Evolutionary conservation across 441 rosid genomes (phyloP), one percentile per base, ranked within the genome.

Genomic region (Populus tomentosa): DNA sequence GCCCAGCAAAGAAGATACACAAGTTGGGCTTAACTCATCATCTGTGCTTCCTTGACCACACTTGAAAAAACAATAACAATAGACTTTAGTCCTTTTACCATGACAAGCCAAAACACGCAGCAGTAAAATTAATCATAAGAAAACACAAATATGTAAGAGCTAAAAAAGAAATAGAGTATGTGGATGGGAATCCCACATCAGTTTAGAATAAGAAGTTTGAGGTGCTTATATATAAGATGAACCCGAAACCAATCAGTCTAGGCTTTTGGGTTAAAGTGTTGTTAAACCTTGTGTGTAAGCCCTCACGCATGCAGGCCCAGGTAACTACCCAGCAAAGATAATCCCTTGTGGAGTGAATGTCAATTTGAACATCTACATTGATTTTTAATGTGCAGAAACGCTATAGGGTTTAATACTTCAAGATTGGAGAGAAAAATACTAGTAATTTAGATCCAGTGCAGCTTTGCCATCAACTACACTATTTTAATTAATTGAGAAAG

Each of bases 1-100:
- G 80, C 98, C 97, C 88, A 93, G 75, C 72, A 97, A 78, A n/a
- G 99, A 87, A 35, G 99, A 90, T 66, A 94, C 98, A 75, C 97
- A 94, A 35, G 87, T 87, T 2, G 99, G 98, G 81, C 88, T 92
- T 79, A 97, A 72, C 81, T 93, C 97, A 86, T 97, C 99, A 79
- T 93, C 97, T 35, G 98, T 94, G 75, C 94, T 90, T 76, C 99
- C 98, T 86, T 93, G 98, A 61, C 99, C 98, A 84, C 99, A 97
- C 99, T 94, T 79, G 62, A 80, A 24, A 83, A 75, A 76, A 83
- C 26, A 81, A 71, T 42, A 74, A 23, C 59, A 74, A 71, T n/a
- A 35, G 80, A 67, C 23, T 69, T 78, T 67, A 81, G 61, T 68
- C 79, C 64, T 69, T 28, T 50, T 13, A 62, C 21, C 33, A 73